Percentiles rank a stretch among this genome's conserved stretches.
Evolutionary conservation across 192 early-diverging fungal genomes (phyloP).

Genomic region (Umbelopsis sp.): DNA sequence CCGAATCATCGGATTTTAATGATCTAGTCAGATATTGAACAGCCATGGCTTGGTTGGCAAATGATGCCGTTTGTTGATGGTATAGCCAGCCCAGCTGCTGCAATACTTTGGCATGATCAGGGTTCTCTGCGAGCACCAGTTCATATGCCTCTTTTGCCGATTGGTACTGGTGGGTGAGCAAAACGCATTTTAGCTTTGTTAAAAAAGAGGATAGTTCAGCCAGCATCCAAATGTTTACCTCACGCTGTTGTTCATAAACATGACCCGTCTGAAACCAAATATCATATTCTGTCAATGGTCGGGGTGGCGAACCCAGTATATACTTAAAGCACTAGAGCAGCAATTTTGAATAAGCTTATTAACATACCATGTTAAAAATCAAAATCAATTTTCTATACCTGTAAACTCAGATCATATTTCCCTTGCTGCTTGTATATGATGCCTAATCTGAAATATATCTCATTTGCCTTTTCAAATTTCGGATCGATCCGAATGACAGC

Average conservation of each 20-base stretch:
- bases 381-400: conserved; percentile 45
- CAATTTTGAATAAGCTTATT: conserved; percentile 26
- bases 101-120: conserved; percentile 93
- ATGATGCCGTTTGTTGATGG: conserved; percentile 80
- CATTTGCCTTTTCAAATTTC: conserved; percentile 96
- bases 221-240: conserved; percentile 50
- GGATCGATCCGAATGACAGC: conserved; percentile 96
- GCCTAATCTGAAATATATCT: conserved; percentile 97
- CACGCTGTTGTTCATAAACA: conserved; percentile 93
- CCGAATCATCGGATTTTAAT: conserved; percentile 78
- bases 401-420: conserved; percentile 73
- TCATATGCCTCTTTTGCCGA: conserved; percentile 92
- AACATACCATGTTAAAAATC: conserved; percentile 19
- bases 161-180: conserved; percentile 43
- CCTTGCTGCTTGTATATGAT: conserved; percentile 97
- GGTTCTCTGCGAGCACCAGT: conserved; percentile 84
- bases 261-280: conserved; percentile 99
- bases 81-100: conserved; percentile 98
- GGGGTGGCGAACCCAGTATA: conserved; percentile 85
- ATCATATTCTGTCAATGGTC: conserved; percentile 91
- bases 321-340: conserved; percentile 81
- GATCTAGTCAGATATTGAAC: conserved; percentile 83
- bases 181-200: background rate
- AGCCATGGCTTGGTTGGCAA: conserved; percentile 85
- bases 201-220: background rate